Conservation (phyloP, 1,284 basidiomycete species). For the Fistulinella staudtii region DNA sequence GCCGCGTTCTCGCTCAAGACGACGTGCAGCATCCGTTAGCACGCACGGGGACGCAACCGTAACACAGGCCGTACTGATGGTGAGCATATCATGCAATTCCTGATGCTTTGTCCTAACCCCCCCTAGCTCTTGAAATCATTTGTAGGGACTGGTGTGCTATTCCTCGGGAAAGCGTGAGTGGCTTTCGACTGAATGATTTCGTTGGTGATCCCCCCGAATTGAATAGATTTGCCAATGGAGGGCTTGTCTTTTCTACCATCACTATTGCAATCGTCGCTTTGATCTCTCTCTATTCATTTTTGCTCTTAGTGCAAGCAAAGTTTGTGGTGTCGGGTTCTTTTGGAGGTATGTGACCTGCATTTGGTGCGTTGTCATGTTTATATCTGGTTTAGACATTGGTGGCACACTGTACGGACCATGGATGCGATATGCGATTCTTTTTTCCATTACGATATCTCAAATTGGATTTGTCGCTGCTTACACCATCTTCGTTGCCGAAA, state of each 20-base stretch:
- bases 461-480: constrained; percentile 88
- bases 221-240: constrained; percentile 88
- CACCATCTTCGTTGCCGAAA: constrained; percentile 95
- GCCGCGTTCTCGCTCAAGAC: constrained; percentile 49
- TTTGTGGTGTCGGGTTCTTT: constrained; percentile 90
- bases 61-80: constrained; percentile 89
- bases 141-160: constrained; percentile 94
- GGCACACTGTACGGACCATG: constrained; percentile 88
- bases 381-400: constrained; percentile 74
- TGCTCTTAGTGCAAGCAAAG: constrained; percentile 88
- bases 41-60: constrained; percentile 81
- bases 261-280: constrained; percentile 80
- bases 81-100: constrained; percentile 33
- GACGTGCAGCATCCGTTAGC: constrained; percentile 53
- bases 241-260: constrained; percentile 84
- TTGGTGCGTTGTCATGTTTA: background rate
- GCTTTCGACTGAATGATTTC: background rate
- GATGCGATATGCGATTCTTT: constrained; percentile 89
- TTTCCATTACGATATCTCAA: constrained; percentile 88
- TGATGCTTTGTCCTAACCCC: constrained; percentile 7
- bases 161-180: constrained; percentile 85
- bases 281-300: constrained; percentile 92
- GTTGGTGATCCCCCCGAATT: constrained; percentile 9
- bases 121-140: constrained; percentile 87
- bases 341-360: constrained; percentile 57